Evolutionary conservation across 2,329 filamentous ascomycete genomes (phyloP), one percentile per base, ranked within the genome.

Genomic region (Aplosporella prunicola): DNA sequence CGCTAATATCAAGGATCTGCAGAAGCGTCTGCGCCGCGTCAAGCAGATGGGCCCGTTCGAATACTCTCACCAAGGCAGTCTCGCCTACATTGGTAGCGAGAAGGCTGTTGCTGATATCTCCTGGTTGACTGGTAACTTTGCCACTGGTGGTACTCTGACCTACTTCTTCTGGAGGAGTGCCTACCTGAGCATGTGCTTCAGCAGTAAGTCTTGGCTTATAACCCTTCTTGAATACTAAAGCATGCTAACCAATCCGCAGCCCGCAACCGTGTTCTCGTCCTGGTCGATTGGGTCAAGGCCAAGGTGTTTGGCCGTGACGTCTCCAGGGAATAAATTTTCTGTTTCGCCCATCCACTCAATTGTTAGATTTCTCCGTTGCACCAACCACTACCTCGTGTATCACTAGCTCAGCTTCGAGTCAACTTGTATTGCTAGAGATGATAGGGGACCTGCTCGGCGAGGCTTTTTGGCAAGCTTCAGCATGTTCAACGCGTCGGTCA

Each of bases 101-200:
- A 89, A 89, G 74, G 91, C 91, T 33, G 91, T 98, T 42, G 91
- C 91, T 45, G 91, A 98, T 66, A 86, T 98, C 55, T 84, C 79
- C 59, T 98, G 91, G 89, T 79, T 93, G 68, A 93, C 91, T 55
- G 91, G 91, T 49, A 98, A 96, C 69, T 75, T 98, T 52, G 89
- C 91, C 44, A 85, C 81, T 30, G 91, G 89, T 58, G 91, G 91
- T 58, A 85, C 82, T 53, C 70, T 96, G 65, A 98, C 91, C 40
- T 98, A 93, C 68, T 76, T 95, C 50, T 98, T 98, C 78, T 98
- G 91, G 91, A 77, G 88, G 61, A 93, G 84, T 58, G 91, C 89
- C 39, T 98, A 98, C 64, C 71, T 98, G 62, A 95, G 86, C 73
- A 98, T 98, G 91, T 95, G 89, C 77, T 98, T 98, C 65, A 96